Percentiles rank a stretch among this genome's conserved stretches.
These are phyloP conservation scores for Stylosanthes scabra DNA, from an alignment of 331 rosid species.

Conservation along the genomic window DNA sequence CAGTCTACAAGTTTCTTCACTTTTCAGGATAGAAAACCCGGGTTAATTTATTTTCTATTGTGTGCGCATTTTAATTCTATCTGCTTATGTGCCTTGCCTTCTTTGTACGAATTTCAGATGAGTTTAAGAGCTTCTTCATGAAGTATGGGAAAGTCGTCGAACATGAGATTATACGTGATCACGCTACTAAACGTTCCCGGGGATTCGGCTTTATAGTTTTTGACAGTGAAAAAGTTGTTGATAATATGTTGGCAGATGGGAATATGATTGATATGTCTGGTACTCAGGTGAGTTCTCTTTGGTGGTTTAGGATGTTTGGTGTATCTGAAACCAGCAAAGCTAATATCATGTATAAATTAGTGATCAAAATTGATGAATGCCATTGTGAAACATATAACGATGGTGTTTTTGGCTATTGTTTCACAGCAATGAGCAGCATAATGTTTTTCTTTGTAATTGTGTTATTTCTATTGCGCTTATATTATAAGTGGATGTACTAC, in stretches of 20 bases:
- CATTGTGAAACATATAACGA: background rate
- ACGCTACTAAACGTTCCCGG: conserved; percentile 62
- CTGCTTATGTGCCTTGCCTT: background rate
- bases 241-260: conserved; percentile 62
- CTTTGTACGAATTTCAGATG: conserved; percentile 49
- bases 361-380: background rate
- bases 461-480: conserved; percentile 9
- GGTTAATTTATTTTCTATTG: too few species aligned
- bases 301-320: conserved; percentile 16
- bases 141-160: conserved; percentile 66
- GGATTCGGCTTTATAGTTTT: conserved; percentile 75
- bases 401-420: background rate
- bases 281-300: conserved; percentile 63
- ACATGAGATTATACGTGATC: conserved; percentile 70
- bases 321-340: conserved; percentile 3
- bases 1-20: too few species aligned
- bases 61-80: background rate
- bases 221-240: conserved; percentile 64
- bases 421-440: background rate
- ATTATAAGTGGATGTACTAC: conserved; percentile 29
- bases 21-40: too few species aligned
- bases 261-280: conserved; percentile 75
- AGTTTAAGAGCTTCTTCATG: conserved; percentile 60
- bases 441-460: background rate
- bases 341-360: background rate